Conservation (phyloP, 768 basidiomycete genomes). For the Cyclocybe aegerita region DNA sequence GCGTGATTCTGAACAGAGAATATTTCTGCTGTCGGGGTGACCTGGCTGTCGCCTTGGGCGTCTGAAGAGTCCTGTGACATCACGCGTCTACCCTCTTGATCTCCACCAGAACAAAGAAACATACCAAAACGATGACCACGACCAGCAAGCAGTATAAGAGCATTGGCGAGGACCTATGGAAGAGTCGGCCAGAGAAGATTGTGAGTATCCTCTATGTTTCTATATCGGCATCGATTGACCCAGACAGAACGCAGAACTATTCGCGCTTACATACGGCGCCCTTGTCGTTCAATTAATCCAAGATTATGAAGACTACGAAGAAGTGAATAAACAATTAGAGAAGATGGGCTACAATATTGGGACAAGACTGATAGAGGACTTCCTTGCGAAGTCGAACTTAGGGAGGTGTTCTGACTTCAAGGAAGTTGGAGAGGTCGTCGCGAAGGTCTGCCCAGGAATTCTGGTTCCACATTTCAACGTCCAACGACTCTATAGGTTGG, state of each 20-base stretch:
- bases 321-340: conserved; percentile 95
- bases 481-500: conserved; percentile 66
- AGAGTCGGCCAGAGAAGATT: conserved; percentile 90
- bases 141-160: conserved; percentile 83
- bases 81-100: conserved; percentile 16
- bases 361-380: conserved; percentile 94
- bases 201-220: conserved; percentile 43
- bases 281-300: conserved; percentile 98
- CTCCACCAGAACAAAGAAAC: conserved; percentile 7
- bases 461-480: background rate
- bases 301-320: conserved; percentile 96
- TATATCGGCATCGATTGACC: conserved; percentile 17
- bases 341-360: conserved; percentile 99
- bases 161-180: conserved; percentile 96
- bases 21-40: background rate
- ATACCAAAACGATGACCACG: conserved; percentile 57
- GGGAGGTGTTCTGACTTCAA: conserved; percentile 92
- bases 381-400: conserved; percentile 88
- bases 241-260: conserved; percentile 91
- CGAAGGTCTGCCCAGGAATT: conserved; percentile 62
- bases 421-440: conserved; percentile 93
- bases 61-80: conserved; percentile 22
- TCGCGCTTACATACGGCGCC: conserved; percentile 95
- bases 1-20: background rate
- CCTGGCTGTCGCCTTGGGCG: background rate